Base-by-base conservation (phyloP, 495 filamentous ascomycete species). In the Hypoxylon trugodes region DNA sequence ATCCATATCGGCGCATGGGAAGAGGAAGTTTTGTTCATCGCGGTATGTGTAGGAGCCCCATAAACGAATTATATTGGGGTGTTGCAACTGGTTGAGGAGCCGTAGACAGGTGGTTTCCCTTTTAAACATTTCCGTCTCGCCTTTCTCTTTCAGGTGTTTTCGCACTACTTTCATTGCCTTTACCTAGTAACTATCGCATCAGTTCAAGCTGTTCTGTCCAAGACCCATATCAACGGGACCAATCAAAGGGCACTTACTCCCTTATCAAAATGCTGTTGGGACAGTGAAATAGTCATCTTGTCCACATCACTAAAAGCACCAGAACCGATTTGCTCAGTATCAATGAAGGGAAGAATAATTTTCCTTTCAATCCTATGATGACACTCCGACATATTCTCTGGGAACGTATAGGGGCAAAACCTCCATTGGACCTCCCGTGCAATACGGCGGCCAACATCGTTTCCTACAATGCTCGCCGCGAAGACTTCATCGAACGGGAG, bases 11-110 rank as follows among this genome's bases (percentile, higher is more conserved):
- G 12, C 21, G 1, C 4, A 13, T 1, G 42, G 42, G 42, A 46
- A 46, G 22, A 46, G 42, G 22, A 46, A 15, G 42, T 28, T 26
- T 1, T 46, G 10, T 7, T 46, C 12, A 10, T 13, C 24, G 1
- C n/a, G 1, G 12, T 28, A 9, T 6, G 22, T 46, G 8, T 28
- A 46, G 9, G 42, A 46, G 24, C 42, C 22, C 21, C 5, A 28
- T 9, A 46, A 24, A 10, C 4, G 7, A 13, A 46, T 40, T 15
- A 58, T 58, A 19, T 58, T 58, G 9, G 53, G 41, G 46, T 57
- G 40, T 25, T 37, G 28, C 18, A 57, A 30, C 12, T 26, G 53
- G 52, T 24, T 45, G 12, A 56, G 42, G 26, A 56, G 52, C 15
- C 52, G 52, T 18, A 56, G 22, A 36, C 38, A 15, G 5, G 3